phyloP scores from a whole-genome alignment of 2,329 filamentous ascomycete species.

The Chrysosporium queenslandicum region DNA sequence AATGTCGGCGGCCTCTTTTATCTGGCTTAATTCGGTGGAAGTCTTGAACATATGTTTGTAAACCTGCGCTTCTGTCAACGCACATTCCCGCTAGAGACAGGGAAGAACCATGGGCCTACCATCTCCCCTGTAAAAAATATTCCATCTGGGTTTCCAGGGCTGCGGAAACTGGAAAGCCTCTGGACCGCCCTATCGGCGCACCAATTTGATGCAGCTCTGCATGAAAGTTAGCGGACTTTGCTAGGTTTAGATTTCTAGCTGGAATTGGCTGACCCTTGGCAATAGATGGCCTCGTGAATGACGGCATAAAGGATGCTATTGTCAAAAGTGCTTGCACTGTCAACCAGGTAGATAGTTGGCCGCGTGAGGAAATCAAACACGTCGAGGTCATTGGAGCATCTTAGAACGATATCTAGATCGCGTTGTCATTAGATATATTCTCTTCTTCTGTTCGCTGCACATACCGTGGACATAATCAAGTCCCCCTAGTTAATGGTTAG shows the following conservation, averaged over 20 bases:
- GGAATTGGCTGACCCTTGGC: constrained; percentile 45
- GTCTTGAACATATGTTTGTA: constrained; percentile 76
- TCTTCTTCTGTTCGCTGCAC: neutral
- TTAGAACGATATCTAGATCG: constrained; percentile 51
- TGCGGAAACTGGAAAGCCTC: constrained; percentile 39
- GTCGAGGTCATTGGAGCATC: constrained; percentile 61
- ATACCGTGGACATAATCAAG: constrained; percentile 60
- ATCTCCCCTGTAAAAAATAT: constrained; percentile 86
- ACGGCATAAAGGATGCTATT: constrained; percentile 72
- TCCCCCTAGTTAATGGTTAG: constrained; percentile 42
- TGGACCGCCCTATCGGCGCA: constrained; percentile 47
- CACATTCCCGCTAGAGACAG: neutral
- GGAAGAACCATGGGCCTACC: constrained; percentile 32
- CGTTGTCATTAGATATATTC: neutral
- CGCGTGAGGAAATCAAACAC: constrained; percentile 66
- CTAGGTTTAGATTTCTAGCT: neutral
- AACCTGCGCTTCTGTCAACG: constrained; percentile 38
- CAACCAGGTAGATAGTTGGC: constrained; percentile 58
- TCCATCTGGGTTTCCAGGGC: constrained; percentile 39
- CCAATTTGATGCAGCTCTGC: constrained; percentile 56
- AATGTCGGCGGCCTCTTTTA: constrained; percentile 59
- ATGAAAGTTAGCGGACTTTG: neutral
- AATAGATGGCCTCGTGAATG: constrained; percentile 82
- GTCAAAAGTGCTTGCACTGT: constrained; percentile 60
- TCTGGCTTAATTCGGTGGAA: constrained; percentile 61